phyloP scores from a whole-genome alignment of 441 rosid species.

The Jatropha podagrica region DNA sequence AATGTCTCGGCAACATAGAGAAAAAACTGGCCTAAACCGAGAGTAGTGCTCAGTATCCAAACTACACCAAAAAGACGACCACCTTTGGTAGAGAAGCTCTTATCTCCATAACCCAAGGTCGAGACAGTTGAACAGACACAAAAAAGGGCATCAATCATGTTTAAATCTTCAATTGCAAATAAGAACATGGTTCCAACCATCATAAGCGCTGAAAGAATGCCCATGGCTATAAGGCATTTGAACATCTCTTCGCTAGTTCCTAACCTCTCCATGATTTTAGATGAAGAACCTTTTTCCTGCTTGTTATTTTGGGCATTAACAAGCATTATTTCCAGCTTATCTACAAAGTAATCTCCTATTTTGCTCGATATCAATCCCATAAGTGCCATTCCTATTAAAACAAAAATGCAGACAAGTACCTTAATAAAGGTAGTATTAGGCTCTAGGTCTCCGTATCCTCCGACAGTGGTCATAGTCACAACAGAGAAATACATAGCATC shows the following conservation, averaged over 20 bases:
- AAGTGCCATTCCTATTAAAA: constrained; percentile 65
- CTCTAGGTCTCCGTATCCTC: constrained; percentile 86
- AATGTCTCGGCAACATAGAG: constrained; percentile 55
- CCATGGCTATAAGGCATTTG: constrained; percentile 43
- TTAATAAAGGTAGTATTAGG: constrained; percentile 45
- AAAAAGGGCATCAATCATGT: constrained; percentile 50
- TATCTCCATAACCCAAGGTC: constrained; percentile 69
- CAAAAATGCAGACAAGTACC: constrained; percentile 63
- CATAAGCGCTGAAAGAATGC: constrained; percentile 37
- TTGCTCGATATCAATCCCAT: constrained; percentile 48
- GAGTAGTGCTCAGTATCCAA: constrained; percentile 56
- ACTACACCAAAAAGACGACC: constrained; percentile 61
- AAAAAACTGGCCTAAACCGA: constrained; percentile 56
- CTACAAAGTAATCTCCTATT: constrained; percentile 69
- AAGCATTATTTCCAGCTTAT: constrained; percentile 70
- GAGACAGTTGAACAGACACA: constrained; percentile 71
- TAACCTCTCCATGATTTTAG: constrained; percentile 41
- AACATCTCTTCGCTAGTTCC: constrained; percentile 40
- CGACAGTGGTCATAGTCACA: constrained; percentile 76
- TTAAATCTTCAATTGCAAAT: constrained; percentile 37
- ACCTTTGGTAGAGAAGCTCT: constrained; percentile 42
- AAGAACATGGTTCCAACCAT: constrained; percentile 49
- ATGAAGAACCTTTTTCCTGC: constrained; percentile 36
- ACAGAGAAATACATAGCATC: constrained; percentile 66
- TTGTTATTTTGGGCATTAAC: constrained; percentile 43